phyloP scores from a whole-genome alignment of 306 rosid genomes.

The Ochetophila trinervis region DNA sequence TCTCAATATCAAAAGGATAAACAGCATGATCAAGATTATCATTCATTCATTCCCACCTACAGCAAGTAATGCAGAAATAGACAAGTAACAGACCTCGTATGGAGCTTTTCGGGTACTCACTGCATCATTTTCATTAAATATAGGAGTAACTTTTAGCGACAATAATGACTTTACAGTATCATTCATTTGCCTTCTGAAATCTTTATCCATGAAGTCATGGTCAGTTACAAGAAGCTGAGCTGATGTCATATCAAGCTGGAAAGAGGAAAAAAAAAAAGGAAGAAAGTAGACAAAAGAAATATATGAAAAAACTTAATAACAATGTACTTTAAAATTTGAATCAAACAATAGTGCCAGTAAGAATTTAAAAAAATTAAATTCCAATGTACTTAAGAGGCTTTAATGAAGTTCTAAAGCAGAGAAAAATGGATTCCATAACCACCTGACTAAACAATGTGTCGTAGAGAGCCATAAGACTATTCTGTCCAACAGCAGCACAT shows the following conservation, averaged over 20 bases:
- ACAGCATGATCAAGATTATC: not conserved
- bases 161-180: constrained; percentile 76
- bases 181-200: constrained; percentile 76
- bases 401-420: constrained; percentile 5
- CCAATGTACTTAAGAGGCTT: not conserved
- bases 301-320: constrained; percentile 9
- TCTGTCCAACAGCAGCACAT: constrained; percentile 98
- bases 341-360: not conserved
- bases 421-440: constrained; percentile 15
- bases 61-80: constrained; percentile 13
- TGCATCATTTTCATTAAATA: constrained; percentile 95
- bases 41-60: constrained; percentile 4
- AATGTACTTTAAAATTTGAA: not conserved
- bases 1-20: not conserved
- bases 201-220: constrained; percentile 86
- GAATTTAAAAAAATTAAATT: not conserved
- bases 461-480: constrained; percentile 87
- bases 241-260: constrained; percentile 87
- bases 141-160: constrained; percentile 72
- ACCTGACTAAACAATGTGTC: constrained; percentile 91
- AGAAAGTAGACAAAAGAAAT: constrained; percentile 15
- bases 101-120: constrained; percentile 98
- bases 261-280: constrained; percentile 19
- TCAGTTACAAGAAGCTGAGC: constrained; percentile 99
- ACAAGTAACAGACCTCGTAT: constrained; percentile 64